Evolutionary conservation across 768 basidiomycete species (phyloP).

Genomic region (Hygrophorus pudorinus): DNA sequence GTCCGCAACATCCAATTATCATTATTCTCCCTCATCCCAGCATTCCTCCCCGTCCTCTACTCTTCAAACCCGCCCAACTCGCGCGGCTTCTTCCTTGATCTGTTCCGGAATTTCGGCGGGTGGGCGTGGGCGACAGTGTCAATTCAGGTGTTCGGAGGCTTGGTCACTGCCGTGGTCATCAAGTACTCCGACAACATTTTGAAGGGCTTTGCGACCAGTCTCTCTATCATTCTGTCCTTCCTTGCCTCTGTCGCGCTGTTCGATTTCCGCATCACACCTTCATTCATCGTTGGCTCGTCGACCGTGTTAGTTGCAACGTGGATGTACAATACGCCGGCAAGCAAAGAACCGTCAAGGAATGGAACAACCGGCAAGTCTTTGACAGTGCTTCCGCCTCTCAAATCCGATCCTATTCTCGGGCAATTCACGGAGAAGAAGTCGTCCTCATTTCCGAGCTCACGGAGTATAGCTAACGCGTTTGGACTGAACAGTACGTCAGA

Average conservation of each 20-base stretch:
- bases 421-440: conserved; percentile 39
- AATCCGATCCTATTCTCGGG: conserved; percentile 47
- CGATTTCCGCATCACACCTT: conserved; percentile 77
- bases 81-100: conserved; percentile 39
- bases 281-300: conserved; percentile 77
- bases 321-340: conserved; percentile 82
- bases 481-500: conserved; percentile 22
- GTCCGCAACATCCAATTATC: conserved; percentile 85
- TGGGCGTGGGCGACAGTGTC: conserved; percentile 96
- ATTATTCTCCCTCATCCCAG: conserved; percentile 84
- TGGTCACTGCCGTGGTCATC: conserved; percentile 93
- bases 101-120: conserved; percentile 80
- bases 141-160: conserved; percentile 86
- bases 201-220: conserved; percentile 95
- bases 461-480: conserved; percentile 40
- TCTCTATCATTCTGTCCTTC: conserved; percentile 93
- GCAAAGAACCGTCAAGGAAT: conserved; percentile 17
- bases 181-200: conserved; percentile 93
- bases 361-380: not conserved
- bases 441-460: conserved; percentile 40
- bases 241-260: conserved; percentile 88
- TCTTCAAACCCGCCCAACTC: conserved; percentile 28
- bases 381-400: conserved; percentile 33
- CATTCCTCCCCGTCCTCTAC: conserved; percentile 71
- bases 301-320: conserved; percentile 86